phyloP scores from a whole-genome alignment of 2,329 filamentous ascomycete species.

The Paramyrothecium sp. region DNA sequence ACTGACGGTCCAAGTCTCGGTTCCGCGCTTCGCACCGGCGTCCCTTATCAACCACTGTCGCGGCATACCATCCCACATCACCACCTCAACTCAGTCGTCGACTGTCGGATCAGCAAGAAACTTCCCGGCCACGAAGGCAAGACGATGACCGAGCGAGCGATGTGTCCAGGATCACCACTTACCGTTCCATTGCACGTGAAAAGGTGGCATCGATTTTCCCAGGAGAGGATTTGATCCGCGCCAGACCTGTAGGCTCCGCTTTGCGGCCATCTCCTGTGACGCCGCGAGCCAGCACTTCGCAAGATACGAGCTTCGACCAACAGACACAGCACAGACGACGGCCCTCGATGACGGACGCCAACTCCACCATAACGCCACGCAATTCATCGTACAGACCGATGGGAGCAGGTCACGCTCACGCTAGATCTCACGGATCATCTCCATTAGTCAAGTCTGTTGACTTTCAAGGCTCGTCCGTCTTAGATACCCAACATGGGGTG shows the following conservation, averaged over 20 bases:
- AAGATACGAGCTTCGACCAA: conserved; percentile 36
- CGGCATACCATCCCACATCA: conserved; percentile 46
- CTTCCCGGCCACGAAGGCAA: conserved; percentile 32
- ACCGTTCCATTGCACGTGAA: conserved; percentile 41
- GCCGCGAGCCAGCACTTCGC: conserved; percentile 45
- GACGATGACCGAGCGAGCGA: conserved; percentile 43
- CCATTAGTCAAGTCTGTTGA: conserved; percentile 49
- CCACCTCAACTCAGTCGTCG: conserved; percentile 51
- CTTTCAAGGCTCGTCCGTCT: conserved; percentile 21
- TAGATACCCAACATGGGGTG: conserved; percentile 35
- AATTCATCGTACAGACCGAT: conserved; percentile 40
- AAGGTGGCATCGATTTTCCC: conserved; percentile 37
- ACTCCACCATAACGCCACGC: conserved; percentile 37
- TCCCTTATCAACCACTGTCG: conserved; percentile 51
- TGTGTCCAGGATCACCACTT: conserved; percentile 40
- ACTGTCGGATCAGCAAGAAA: conserved; percentile 57
- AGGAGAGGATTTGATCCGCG: conserved; percentile 32
- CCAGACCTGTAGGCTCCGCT: conserved; percentile 27
- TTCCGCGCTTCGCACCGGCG: conserved; percentile 47
- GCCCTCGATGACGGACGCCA: conserved; percentile 49
- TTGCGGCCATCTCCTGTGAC: conserved; percentile 45
- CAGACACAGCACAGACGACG: conserved; percentile 28
- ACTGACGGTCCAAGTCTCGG: conserved; percentile 38
- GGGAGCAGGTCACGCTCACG: conserved; percentile 17
- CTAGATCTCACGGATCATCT: conserved; percentile 54